Percentiles rank a stretch among this genome's conserved stretches.
These are phyloP conservation scores for Eucalyptus guilfoylei DNA, from an alignment of 345 rosid species.

Conservation along the genomic window DNA sequence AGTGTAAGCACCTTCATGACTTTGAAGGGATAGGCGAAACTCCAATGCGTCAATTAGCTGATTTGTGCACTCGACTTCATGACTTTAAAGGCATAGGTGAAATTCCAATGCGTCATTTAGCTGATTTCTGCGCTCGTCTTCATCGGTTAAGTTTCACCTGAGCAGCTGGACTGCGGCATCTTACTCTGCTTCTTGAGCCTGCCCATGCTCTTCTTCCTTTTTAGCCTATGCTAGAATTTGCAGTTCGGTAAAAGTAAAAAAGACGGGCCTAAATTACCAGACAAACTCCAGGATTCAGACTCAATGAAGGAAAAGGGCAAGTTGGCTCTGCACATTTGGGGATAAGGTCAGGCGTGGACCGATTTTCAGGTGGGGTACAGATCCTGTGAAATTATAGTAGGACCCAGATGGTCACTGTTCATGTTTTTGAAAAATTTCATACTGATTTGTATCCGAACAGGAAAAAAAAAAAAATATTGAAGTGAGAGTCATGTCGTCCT, in stretches of 20 bases:
- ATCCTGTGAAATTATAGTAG: background rate
- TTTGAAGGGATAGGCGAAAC: background rate
- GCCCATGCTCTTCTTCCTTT: background rate
- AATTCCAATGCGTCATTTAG: background rate
- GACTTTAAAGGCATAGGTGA: background rate
- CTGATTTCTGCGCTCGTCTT: background rate
- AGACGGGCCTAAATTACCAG: background rate
- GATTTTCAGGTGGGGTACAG: background rate
- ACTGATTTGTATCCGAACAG: background rate
- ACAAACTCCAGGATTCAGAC: background rate
- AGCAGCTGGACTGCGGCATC: background rate
- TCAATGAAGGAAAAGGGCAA: background rate
- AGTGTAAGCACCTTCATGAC: background rate
- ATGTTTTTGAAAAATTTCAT: background rate
- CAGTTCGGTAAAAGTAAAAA: background rate
- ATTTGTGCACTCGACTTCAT: background rate
- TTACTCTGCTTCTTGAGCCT: background rate
- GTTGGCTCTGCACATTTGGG: background rate
- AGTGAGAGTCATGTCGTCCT: background rate
- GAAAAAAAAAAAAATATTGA: background rate
- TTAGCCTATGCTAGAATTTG: background rate
- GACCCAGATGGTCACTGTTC: background rate
- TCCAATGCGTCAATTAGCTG: background rate
- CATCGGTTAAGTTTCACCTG: background rate
- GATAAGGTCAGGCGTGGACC: background rate